These are phyloP conservation scores for Trametes hirsuta DNA, from an alignment of 1,284 basidiomycete species.

Conservation along the genomic window DNA sequence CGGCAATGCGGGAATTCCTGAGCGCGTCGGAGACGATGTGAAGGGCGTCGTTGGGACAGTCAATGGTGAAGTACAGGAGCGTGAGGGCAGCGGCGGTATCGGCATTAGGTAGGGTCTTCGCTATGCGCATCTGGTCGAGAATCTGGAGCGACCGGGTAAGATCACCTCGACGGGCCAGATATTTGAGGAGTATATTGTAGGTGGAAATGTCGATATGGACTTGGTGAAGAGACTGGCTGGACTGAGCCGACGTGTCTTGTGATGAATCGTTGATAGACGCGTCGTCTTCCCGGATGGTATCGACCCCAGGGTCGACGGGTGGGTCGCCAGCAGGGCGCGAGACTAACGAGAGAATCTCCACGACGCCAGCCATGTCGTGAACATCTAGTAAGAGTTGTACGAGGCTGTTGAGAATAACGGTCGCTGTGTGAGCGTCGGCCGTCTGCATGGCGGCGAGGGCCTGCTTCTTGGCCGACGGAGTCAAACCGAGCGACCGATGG, in stretches of 20 bases:
- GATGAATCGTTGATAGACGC: not conserved
- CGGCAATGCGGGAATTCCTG: slow-evolving; percentile 27
- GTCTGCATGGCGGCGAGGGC: slow-evolving; percentile 50
- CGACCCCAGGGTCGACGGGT: slow-evolving; percentile 33
- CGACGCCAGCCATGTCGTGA: slow-evolving; percentile 50
- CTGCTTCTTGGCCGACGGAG: slow-evolving; percentile 53
- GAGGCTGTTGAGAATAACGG: slow-evolving; percentile 63
- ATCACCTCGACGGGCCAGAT: slow-evolving; percentile 50
- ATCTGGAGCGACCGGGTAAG: slow-evolving; percentile 49
- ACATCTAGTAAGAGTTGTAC: slow-evolving; percentile 61
- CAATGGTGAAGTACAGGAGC: slow-evolving; percentile 53
- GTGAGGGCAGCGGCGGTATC: slow-evolving; percentile 56
- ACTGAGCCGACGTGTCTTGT: not conserved
- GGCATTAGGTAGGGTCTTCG: slow-evolving; percentile 49
- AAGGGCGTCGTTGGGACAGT: slow-evolving; percentile 50
- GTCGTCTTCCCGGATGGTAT: slow-evolving; percentile 39
- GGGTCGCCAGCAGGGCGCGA: slow-evolving; percentile 32
- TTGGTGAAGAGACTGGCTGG: slow-evolving; percentile 37
- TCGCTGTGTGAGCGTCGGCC: slow-evolving; percentile 44
- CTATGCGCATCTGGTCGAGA: slow-evolving; percentile 49
- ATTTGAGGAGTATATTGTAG: slow-evolving; percentile 66
- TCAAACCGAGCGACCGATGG: slow-evolving; percentile 63
- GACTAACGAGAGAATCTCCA: slow-evolving; percentile 54
- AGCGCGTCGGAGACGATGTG: slow-evolving; percentile 53
- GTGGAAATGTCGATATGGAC: slow-evolving; percentile 50